A percentile compares a stretch with the other conserved stretches of the same genome.
Conservation (phyloP, 306 rosid species). For the Rubus parviflorus region DNA sequence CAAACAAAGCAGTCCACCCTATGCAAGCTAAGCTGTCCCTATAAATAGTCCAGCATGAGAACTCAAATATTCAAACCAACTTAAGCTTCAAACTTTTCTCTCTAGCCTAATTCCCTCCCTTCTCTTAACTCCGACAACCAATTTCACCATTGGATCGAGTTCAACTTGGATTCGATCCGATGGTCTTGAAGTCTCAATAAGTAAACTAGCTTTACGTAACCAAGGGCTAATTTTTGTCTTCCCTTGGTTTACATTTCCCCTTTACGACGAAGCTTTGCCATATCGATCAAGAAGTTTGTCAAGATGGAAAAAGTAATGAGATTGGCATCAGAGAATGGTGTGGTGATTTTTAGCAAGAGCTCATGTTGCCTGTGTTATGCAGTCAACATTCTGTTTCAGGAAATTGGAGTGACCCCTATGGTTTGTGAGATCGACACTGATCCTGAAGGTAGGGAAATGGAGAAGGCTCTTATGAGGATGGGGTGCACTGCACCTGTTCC, state of each 20-base stretch:
- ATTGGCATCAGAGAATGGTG: constrained; percentile 76
- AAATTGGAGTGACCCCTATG: constrained; percentile 56
- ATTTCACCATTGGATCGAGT: constrained; percentile 55
- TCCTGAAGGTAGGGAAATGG: constrained; percentile 88
- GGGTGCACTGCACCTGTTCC: constrained; percentile 76
- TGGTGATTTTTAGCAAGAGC: constrained; percentile 93
- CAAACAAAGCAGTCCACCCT: constrained; percentile 34
- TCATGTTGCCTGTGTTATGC: constrained; percentile 92
- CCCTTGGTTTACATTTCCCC: constrained; percentile 12
- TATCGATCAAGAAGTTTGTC: constrained; percentile 10
- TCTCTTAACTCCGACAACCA: constrained; percentile 35
- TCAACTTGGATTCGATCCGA: constrained; percentile 52
- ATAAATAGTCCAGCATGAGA: constrained; percentile 73
- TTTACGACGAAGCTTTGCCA: neutral
- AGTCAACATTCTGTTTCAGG: constrained; percentile 68
- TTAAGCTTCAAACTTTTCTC: constrained; percentile 40
- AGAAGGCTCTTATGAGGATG: constrained; percentile 70
- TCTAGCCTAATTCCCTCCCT: constrained; percentile 37
- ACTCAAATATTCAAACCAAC: constrained; percentile 50
- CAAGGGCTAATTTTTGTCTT: neutral
- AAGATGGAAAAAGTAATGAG: constrained; percentile 85
- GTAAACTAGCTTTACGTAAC: constrained; percentile 26
- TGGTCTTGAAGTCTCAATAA: constrained; percentile 40
- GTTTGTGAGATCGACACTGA: constrained; percentile 81
- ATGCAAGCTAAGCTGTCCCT: constrained; percentile 39